These are phyloP conservation scores for Anethum foeniculum DNA, from an alignment of 140 eudicot genomes.

Conservation along the genomic window DNA sequence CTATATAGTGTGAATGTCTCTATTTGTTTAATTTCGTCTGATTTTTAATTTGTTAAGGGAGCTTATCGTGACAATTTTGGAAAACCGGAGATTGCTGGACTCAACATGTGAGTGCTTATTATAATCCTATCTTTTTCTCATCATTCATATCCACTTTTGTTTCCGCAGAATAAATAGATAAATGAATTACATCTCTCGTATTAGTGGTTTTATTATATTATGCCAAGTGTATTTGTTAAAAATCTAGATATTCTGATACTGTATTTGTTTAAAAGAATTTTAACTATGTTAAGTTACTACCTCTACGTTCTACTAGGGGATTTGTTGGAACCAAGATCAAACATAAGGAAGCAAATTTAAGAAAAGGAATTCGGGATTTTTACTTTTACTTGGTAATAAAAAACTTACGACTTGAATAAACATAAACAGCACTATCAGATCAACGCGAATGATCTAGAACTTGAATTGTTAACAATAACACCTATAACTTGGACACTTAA, in stretches of 20 bases:
- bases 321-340: no score
- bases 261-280: no score
- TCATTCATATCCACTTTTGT: not conserved
- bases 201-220: no score
- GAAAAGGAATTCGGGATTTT: no score
- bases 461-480: not conserved
- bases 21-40: not conserved
- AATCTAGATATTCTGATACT: no score
- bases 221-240: not conserved
- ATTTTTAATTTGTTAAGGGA: slow-evolving; percentile 39
- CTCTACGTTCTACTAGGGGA: no score
- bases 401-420: no score
- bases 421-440: no score
- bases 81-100: slow-evolving; percentile 46
- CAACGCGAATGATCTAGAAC: not conserved
- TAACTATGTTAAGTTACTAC: no score
- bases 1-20: not conserved
- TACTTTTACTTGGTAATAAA: no score
- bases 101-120: slow-evolving; percentile 49
- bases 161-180: not conserved
- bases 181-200: not conserved
- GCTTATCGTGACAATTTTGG: slow-evolving; percentile 88
- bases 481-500: not conserved
- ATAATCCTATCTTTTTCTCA: not conserved
- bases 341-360: no score